Evolutionary conservation across 1,139 yeast genomes (phyloP), one percentile per base, ranked within the genome.

Genomic region (Candida gigantensis): DNA sequence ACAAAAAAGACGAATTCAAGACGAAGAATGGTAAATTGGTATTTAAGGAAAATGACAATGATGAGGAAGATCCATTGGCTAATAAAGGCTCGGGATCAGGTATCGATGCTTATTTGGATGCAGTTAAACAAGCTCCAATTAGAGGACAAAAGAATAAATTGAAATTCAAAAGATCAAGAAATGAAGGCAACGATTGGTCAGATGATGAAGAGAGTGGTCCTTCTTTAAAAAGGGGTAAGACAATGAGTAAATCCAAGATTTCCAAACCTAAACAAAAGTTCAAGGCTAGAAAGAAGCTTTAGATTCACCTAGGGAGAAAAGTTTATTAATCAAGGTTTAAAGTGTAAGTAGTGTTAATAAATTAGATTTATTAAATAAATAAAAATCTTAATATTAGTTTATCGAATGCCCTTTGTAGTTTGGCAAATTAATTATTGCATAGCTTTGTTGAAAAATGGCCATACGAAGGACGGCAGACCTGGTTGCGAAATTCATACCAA

Each of bases 101-200:
- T 17, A 77, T 90, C 45, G 87, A 87, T 57, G 97, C 97, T 1
- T 92, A 92, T 57, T 77, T 89, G 50, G 96, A 88, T 47, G 98
- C 97, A 9, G 88, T 92, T 26, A 84, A 80, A 58, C 87, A 84
- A 51, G 97, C 92, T 20, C 97, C 98, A 28, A 79, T 87, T 4
- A 82, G 95, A 62, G 96, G 97, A 40, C 96, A 87, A 68, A 81
- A 79, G 68, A 88, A 89, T 62, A 88, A 81, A 68, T 77, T 89
- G 73, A 90, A 89, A 65, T 92, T 80, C 66, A 86, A 84, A 65
- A 82, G 81, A 59, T 74, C 76, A 34, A 69, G 68, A 43, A 70
- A 72, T 24, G 69, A 70, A 32, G 73, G 74, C 37, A 78, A 77
- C 34, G 75, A 69, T 36, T 79, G 76, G 58, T 75, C 75, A 31